phyloP scores from a whole-genome alignment of 2,329 filamentous ascomycete species.

The Fusarium clavum region DNA sequence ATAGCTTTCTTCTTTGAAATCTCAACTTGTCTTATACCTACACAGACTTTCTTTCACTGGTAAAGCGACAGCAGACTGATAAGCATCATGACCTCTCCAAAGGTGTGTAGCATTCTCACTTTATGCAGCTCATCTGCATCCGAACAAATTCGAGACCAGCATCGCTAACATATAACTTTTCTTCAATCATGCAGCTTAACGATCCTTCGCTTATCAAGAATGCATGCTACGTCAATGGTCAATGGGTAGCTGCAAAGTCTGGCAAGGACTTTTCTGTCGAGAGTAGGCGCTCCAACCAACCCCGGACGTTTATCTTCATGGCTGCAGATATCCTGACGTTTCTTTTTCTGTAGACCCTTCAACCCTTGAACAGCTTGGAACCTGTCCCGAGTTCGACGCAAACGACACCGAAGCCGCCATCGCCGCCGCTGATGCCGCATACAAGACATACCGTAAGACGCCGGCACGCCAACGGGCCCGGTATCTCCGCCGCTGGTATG shows the following conservation, averaged over 20 bases:
- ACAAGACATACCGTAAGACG: slow-evolving; percentile 69
- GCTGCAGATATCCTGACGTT: slow-evolving; percentile 20
- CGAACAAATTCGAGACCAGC: slow-evolving; percentile 13
- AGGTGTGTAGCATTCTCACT: slow-evolving; percentile 34
- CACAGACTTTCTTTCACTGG: background rate
- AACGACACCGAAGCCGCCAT: slow-evolving; percentile 78
- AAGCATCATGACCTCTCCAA: slow-evolving; percentile 36
- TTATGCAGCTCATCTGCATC: slow-evolving; percentile 9
- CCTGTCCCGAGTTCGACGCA: slow-evolving; percentile 77
- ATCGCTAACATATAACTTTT: slow-evolving; percentile 21
- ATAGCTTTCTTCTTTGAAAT: slow-evolving; percentile 19
- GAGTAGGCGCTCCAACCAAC: slow-evolving; percentile 55
- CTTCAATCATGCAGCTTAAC: slow-evolving; percentile 59
- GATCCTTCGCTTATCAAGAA: slow-evolving; percentile 76
- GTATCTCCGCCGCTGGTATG: slow-evolving; percentile 73
- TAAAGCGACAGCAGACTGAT: slow-evolving; percentile 5
- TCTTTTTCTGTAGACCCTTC: slow-evolving; percentile 69
- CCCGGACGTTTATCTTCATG: background rate
- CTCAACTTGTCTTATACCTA: slow-evolving; percentile 13
- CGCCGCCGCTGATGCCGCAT: slow-evolving; percentile 68
- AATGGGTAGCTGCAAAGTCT: slow-evolving; percentile 79
- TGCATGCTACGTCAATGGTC: slow-evolving; percentile 78
- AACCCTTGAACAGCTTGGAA: slow-evolving; percentile 74
- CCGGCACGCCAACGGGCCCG: slow-evolving; percentile 70
- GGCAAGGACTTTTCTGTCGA: slow-evolving; percentile 79